Evolutionary conservation across 148 eudicot species (phyloP), one percentile per base, ranked within the genome.

Genomic region (Mesembryanthemum crystallinum): DNA sequence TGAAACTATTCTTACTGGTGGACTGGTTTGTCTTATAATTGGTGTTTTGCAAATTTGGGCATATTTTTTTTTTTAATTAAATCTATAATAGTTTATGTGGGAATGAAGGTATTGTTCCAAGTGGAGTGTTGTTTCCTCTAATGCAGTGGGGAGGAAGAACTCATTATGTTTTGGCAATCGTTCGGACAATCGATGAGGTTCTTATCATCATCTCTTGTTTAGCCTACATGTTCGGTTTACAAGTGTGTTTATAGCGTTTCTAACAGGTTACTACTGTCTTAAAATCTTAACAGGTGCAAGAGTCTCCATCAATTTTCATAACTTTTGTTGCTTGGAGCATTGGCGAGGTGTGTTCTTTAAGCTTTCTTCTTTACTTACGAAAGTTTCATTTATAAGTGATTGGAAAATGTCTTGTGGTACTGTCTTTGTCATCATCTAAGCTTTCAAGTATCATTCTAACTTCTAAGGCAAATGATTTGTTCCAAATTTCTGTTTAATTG

Each of bases 91-190:
- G 12, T 51, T 28, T 29, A 42, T 33, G 28, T 49, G 74, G 54
- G 51, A 71, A 54, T 72, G 73, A 72, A 93, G 98, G 97, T 70
- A 82, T 93, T 84, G 98, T 93, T 62, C 98, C 97, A 6, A 91
- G 89, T 80, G 98, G 98, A 80, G 83, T 85, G 69, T 74, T 91
- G 85, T 77, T 94, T 72, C 94, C 97, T 69, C 80, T 94, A 27
- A 87, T 94, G 94, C 98, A 94, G 80, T 91, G 97, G 97, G 92
- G 94, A 77, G 97, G 98, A 81, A 87, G 94, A 83, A 82, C 79
- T 77, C 98, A 94, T 74, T 87, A 86, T 71, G 80, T 89, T 72
- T 52, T 91, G 33, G 97, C 93, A 55, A 84, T 94, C 80, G 92
- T 86, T 73, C 80, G 83, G 57, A 82, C 71, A 39, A 76, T 89